These are phyloP conservation scores for Asterophora parasitica DNA, from an alignment of 768 basidiomycete species.

Conservation along the genomic window DNA sequence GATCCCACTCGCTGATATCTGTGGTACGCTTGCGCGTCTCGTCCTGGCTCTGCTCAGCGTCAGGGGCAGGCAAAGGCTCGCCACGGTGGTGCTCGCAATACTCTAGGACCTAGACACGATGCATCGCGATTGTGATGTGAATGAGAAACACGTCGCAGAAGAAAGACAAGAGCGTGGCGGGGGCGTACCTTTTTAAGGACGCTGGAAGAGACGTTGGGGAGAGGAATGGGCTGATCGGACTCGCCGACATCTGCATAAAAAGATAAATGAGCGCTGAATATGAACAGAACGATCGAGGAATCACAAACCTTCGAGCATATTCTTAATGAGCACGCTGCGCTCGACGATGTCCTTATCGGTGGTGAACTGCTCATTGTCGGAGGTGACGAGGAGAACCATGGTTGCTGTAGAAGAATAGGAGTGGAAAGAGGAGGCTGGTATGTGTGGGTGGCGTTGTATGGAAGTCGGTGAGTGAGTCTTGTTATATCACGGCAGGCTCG, in stretches of 20 bases:
- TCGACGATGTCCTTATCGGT: slow-evolving; percentile 94
- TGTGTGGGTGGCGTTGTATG: slow-evolving; percentile 13
- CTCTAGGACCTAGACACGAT: slow-evolving; percentile 72
- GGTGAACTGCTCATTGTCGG: slow-evolving; percentile 91
- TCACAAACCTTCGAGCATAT: slow-evolving; percentile 92
- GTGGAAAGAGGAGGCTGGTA: slow-evolving; percentile 4
- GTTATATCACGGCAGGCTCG: slow-evolving; percentile 29
- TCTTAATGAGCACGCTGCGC: slow-evolving; percentile 95
- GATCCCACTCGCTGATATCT: slow-evolving; percentile 98
- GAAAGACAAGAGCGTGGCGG: too few species aligned
- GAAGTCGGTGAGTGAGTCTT: slow-evolving; percentile 11
- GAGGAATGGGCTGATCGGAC: slow-evolving; percentile 88
- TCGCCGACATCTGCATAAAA: slow-evolving; percentile 77
- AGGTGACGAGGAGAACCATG: slow-evolving; percentile 88
- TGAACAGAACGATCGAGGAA: background rate
- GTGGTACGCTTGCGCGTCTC: slow-evolving; percentile 98
- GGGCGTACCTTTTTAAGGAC: slow-evolving; percentile 81
- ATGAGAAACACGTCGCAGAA: too few species aligned
- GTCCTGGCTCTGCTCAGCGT: slow-evolving; percentile 77
- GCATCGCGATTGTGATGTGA: too few species aligned
- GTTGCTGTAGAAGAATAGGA: slow-evolving; percentile 19
- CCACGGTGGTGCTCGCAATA: slow-evolving; percentile 99
- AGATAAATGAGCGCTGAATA: slow-evolving; percentile 5
- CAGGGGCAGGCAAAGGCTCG: slow-evolving; percentile 88
- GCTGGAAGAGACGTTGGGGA: slow-evolving; percentile 90